A percentile compares a stretch with the other conserved stretches of the same genome.
Conservation (phyloP, 805 yeast species). For the Candida morakotiae region DNA sequence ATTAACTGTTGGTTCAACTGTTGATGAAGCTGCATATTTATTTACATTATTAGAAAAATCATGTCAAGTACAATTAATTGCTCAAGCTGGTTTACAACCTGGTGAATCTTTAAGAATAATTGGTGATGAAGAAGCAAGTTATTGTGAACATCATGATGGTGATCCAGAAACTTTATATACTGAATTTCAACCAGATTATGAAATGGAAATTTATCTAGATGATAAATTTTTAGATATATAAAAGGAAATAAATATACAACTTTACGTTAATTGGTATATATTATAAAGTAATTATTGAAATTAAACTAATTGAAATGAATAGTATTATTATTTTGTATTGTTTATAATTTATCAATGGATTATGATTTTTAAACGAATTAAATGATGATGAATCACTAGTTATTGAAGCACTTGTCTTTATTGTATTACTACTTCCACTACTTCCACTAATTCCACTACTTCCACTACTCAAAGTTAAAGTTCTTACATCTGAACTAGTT, state of each 20-base stretch:
- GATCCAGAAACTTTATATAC: constrained; percentile 68
- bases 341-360: neutral
- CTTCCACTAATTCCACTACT: neutral
- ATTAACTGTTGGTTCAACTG: constrained; percentile 30
- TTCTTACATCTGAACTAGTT: constrained; percentile 2
- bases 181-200: constrained; percentile 71
- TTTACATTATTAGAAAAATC: constrained; percentile 28
- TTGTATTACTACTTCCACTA: too few species aligned
- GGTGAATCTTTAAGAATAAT: constrained; percentile 41
- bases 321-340: neutral
- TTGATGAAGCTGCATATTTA: constrained; percentile 35
- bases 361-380: neutral
- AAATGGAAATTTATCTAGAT: constrained; percentile 19
- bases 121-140: constrained; percentile 62
- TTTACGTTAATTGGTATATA: too few species aligned
- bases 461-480: neutral
- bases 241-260: neutral
- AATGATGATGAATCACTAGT: neutral
- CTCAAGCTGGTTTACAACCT: constrained; percentile 39
- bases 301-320: neutral
- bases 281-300: neutral
- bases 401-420: neutral
- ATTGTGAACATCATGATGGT: constrained; percentile 53
- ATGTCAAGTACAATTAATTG: constrained; percentile 27
- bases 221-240: constrained; percentile 7